These are phyloP conservation scores for Gaertneriomyces semiglobifer DNA, from an alignment of 192 early-diverging fungal species.

Conservation along the genomic window DNA sequence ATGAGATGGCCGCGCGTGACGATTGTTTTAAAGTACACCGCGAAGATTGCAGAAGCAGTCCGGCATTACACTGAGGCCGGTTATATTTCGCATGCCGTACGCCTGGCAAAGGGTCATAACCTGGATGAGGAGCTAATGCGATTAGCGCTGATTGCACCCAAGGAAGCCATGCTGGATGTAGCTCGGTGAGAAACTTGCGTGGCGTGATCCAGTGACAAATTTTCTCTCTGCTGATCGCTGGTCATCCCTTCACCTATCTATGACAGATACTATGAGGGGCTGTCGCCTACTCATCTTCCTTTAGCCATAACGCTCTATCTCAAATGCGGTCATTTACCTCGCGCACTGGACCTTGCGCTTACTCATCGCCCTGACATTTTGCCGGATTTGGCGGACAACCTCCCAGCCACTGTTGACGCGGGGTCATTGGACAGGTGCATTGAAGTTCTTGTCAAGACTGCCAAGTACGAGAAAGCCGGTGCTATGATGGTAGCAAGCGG, in stretches of 20 bases:
- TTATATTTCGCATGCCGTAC: slow-evolving; percentile 38
- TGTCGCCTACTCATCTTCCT: slow-evolving; percentile 8
- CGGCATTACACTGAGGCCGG: too few relatives aligned
- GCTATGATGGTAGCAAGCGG: neutral
- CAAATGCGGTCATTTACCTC: slow-evolving; percentile 42
- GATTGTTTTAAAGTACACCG: too few relatives aligned
- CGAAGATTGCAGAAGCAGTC: slow-evolving; percentile 30
- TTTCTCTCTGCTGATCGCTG: too few relatives aligned
- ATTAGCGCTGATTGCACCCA: slow-evolving; percentile 45
- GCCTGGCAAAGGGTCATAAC: slow-evolving; percentile 51
- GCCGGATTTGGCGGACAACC: neutral
- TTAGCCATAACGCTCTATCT: slow-evolving; percentile 49
- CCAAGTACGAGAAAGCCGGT: neutral
- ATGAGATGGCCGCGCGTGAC: too few relatives aligned
- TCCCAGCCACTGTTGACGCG: slow-evolving; percentile 10
- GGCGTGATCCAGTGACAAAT: too few relatives aligned
- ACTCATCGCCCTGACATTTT: neutral
- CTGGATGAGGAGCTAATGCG: slow-evolving; percentile 47
- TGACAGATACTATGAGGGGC: too few relatives aligned
- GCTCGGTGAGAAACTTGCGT: slow-evolving; percentile 32
- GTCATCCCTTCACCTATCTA: too few relatives aligned
- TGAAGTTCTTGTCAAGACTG: slow-evolving; percentile 1
- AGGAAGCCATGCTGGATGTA: slow-evolving; percentile 47
- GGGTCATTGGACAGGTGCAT: slow-evolving; percentile 8
- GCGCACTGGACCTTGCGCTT: slow-evolving; percentile 39